Percentiles rank a stretch among this genome's conserved stretches.
Conservation (phyloP, 768 basidiomycete genomes). For the Lactarius indigo region DNA sequence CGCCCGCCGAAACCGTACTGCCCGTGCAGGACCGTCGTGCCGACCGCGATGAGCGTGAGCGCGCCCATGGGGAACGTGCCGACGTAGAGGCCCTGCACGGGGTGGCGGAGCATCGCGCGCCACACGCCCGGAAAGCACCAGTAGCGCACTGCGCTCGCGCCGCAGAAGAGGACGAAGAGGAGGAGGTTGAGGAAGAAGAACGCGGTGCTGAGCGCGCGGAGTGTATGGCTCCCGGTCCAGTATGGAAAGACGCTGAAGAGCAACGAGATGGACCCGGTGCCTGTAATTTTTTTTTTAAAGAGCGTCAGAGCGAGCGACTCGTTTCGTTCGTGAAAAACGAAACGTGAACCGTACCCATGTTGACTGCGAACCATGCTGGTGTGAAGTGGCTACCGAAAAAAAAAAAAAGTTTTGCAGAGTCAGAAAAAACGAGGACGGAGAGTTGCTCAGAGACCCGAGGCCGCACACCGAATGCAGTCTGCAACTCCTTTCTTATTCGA, state of each 20-base stretch:
- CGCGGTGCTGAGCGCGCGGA: conserved; percentile 41
- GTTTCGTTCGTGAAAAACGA: too few species aligned
- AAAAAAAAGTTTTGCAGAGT: neutral
- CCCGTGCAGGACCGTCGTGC: conserved; percentile 43
- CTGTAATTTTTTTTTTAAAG: too few species aligned
- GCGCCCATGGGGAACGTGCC: conserved; percentile 56
- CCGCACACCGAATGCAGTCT: conserved; percentile 36
- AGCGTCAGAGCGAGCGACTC: too few species aligned
- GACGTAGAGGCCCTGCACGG: conserved; percentile 48
- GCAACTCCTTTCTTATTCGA: conserved; percentile 32
- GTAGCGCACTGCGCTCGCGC: conserved; percentile 49
- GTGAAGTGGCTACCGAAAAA: conserved; percentile 52
- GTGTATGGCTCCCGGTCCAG: conserved; percentile 31
- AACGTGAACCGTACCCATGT: conserved; percentile 57
- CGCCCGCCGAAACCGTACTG: conserved; percentile 48
- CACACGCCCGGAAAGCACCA: conserved; percentile 48
- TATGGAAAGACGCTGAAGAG: neutral
- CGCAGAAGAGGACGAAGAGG: conserved; percentile 39
- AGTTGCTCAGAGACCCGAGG: neutral
- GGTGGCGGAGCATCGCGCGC: conserved; percentile 46
- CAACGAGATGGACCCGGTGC: conserved; percentile 45
- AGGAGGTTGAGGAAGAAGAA: conserved; percentile 52
- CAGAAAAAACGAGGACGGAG: neutral
- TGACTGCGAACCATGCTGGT: conserved; percentile 54
- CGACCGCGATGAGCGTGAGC: conserved; percentile 53